phyloP scores from a whole-genome alignment of 2,329 filamentous ascomycete species.

The Trichoderma endophyticum region DNA sequence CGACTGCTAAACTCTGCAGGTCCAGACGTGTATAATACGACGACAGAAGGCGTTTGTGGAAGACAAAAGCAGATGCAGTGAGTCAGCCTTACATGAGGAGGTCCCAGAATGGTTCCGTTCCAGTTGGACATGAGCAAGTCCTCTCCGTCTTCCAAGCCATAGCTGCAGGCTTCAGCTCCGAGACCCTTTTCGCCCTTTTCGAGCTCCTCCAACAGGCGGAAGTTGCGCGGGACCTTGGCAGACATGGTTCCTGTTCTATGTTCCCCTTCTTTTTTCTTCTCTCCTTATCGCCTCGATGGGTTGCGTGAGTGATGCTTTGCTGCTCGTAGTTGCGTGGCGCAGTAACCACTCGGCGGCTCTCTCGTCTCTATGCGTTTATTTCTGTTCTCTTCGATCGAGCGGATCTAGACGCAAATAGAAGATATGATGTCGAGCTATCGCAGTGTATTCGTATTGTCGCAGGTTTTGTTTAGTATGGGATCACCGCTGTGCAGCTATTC shows the following conservation, averaged over 20 bases:
- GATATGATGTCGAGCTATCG: neutral
- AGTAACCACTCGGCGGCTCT: neutral
- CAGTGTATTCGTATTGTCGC: neutral
- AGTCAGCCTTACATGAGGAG: conserved; percentile 69
- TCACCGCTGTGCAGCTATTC: neutral
- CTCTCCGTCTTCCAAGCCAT: conserved; percentile 89
- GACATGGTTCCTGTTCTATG: conserved; percentile 29
- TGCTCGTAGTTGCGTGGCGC: neutral
- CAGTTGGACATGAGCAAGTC: conserved; percentile 97
- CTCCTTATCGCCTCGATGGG: neutral
- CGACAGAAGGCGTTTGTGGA: neutral
- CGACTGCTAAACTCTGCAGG: neutral
- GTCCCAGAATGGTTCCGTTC: conserved; percentile 96
- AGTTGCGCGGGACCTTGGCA: conserved; percentile 83
- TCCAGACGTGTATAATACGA: neutral
- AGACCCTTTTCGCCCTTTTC: conserved; percentile 99
- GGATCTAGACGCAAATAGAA: neutral
- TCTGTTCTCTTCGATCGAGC: neutral
- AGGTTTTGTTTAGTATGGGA: neutral
- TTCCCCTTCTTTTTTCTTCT: neutral
- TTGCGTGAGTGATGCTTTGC: neutral
- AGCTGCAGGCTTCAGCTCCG: conserved; percentile 95
- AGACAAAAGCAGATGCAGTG: neutral
- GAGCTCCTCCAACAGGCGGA: conserved; percentile 92
- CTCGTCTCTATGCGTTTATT: neutral